Evolutionary conservation across 2,329 filamentous ascomycete genomes (phyloP).

Genomic region (Pyricularia grisea): DNA sequence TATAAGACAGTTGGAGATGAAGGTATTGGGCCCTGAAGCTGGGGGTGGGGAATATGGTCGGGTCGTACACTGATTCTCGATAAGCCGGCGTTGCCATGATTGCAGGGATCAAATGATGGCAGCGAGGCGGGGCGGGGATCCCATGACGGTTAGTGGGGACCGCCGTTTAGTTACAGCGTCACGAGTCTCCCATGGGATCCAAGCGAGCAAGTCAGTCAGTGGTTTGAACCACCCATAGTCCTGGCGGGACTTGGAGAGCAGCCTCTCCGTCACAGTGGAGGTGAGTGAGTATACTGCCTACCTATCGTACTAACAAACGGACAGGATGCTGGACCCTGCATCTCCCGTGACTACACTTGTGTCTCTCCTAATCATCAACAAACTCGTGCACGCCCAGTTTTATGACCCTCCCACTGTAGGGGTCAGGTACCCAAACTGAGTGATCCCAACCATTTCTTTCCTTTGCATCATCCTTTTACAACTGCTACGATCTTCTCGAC

Average conservation of each 20-base stretch:
- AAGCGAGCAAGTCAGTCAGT: neutral
- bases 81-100: neutral
- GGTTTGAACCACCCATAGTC: neutral
- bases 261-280: neutral
- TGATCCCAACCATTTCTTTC: neutral
- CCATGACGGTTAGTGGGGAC: neutral
- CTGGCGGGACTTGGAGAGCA: neutral
- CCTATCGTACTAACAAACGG: neutral
- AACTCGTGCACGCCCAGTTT: neutral
- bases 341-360: conserved; percentile 1
- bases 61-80: neutral
- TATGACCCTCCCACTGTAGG: neutral
- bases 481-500: neutral
- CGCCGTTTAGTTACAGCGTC: neutral
- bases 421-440: neutral
- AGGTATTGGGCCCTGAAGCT: neutral
- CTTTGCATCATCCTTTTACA: neutral
- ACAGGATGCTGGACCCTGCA: conserved; percentile 1
- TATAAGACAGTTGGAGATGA: neutral
- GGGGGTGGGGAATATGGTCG: neutral
- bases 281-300: neutral
- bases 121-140: neutral
- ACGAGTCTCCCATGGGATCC: neutral
- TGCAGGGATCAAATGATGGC: conserved; percentile 6
- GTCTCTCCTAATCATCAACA: conserved; percentile 1